Conservation (phyloP, 345 rosid genomes). For the Eucalyptus virginea region DNA sequence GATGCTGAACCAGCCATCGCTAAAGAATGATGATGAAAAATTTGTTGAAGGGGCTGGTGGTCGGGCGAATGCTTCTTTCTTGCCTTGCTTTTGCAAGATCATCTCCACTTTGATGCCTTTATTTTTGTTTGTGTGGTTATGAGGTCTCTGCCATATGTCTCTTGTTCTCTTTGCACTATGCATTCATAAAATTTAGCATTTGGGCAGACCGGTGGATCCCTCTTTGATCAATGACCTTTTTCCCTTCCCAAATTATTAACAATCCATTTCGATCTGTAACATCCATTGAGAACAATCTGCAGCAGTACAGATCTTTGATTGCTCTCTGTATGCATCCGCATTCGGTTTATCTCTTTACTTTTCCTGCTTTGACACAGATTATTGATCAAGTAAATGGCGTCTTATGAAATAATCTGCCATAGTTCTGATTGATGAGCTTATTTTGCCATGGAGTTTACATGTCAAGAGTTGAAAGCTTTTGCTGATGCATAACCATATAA, state of each 20-base stretch:
- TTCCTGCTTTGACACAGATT: background rate
- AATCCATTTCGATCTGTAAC: background rate
- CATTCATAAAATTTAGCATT: background rate
- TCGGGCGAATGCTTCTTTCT: background rate
- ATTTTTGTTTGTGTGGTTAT: background rate
- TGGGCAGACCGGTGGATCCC: background rate
- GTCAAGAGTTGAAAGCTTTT: background rate
- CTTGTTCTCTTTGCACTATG: background rate
- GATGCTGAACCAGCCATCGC: slow-evolving; percentile 28
- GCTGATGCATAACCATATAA: background rate
- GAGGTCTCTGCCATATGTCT: background rate
- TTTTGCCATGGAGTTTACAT: background rate
- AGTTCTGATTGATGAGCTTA: background rate
- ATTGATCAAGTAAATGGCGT: background rate
- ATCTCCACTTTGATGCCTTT: background rate
- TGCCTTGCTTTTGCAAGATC: background rate
- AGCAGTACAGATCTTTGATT: background rate
- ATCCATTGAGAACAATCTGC: background rate
- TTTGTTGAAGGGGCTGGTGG: background rate
- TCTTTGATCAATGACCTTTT: background rate
- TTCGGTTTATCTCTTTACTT: background rate
- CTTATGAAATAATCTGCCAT: background rate
- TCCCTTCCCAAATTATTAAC: background rate
- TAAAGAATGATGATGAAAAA: slow-evolving; percentile 31
- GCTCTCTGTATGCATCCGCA: background rate